phyloP scores from a whole-genome alignment of 179 eudicot genomes.

The Beta corolliflora region DNA sequence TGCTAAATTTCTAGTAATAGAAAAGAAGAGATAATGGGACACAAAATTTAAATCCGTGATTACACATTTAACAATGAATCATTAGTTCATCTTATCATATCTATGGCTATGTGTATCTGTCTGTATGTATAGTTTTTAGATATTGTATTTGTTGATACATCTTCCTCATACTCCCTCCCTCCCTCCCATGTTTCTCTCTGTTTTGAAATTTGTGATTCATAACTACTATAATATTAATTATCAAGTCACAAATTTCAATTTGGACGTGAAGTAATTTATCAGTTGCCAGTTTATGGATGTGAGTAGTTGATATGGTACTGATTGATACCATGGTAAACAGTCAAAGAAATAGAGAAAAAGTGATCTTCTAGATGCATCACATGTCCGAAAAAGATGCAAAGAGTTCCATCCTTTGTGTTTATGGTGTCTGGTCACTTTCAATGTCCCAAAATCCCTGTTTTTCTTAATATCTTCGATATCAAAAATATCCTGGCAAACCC shows the following conservation, averaged over 20 bases:
- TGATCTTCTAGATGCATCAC: not conserved
- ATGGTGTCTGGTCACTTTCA: not conserved
- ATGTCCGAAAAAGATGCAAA: not conserved
- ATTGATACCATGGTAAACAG: not conserved
- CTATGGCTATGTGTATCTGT: not conserved
- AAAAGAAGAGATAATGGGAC: not conserved
- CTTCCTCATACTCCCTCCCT: not conserved
- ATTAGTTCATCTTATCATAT: not conserved
- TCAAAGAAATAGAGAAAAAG: not conserved
- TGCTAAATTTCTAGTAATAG: not conserved
- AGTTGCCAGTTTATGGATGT: not conserved
- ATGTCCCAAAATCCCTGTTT: not conserved
- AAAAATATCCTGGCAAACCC: not conserved
- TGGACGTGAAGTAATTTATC: not conserved
- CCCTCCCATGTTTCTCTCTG: not conserved
- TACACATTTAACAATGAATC: not conserved
- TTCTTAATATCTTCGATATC: not conserved
- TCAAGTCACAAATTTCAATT: not conserved
- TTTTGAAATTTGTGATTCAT: too few species aligned
- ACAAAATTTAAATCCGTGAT: not conserved
- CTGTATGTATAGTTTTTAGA: not conserved
- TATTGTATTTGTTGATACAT: not conserved
- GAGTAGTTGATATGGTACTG: not conserved
- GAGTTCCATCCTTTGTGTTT: not conserved
- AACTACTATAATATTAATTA: not conserved